phyloP scores from a whole-genome alignment of 768 basidiomycete species.

The Tylopilus subfusipes region DNA sequence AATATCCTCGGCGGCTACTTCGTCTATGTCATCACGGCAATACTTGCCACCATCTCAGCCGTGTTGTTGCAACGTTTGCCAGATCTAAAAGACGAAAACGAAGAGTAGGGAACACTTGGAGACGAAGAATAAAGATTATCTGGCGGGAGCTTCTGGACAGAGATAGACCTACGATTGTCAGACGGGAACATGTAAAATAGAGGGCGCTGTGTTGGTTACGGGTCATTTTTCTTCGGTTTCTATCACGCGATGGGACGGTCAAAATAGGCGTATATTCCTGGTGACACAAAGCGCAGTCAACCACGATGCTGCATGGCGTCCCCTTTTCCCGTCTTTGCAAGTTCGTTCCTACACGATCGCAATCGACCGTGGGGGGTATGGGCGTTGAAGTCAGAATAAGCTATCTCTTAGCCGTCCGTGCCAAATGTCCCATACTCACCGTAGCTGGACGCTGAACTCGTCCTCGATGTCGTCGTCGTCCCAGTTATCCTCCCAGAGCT shows the following conservation, averaged over 20 bases:
- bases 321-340: conserved; percentile 54
- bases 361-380: not conserved
- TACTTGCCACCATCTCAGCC: too few species aligned
- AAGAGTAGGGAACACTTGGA: not conserved
- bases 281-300: conserved; percentile 2
- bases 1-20: conserved; percentile 50
- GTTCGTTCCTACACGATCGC: conserved; percentile 48
- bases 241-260: not conserved
- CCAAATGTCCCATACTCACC: conserved; percentile 43
- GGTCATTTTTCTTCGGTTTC: too few species aligned
- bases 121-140: too few species aligned
- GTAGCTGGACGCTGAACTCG: conserved; percentile 91
- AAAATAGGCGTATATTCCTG: not conserved
- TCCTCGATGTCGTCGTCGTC: conserved; percentile 99
- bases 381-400: too few species aligned
- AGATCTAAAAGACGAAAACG: conserved; percentile 10
- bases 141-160: too few species aligned
- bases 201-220: too few species aligned
- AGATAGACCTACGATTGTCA: too few species aligned
- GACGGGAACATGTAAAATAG: too few species aligned
- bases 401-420: not conserved
- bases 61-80: too few species aligned
- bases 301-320: conserved; percentile 49
- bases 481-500: conserved; percentile 99
- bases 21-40: conserved; percentile 43